Evolutionary conservation across 179 eudicot genomes (phyloP), one percentile per base, ranked within the genome.

Genomic region (Monotropa hypopitys): DNA sequence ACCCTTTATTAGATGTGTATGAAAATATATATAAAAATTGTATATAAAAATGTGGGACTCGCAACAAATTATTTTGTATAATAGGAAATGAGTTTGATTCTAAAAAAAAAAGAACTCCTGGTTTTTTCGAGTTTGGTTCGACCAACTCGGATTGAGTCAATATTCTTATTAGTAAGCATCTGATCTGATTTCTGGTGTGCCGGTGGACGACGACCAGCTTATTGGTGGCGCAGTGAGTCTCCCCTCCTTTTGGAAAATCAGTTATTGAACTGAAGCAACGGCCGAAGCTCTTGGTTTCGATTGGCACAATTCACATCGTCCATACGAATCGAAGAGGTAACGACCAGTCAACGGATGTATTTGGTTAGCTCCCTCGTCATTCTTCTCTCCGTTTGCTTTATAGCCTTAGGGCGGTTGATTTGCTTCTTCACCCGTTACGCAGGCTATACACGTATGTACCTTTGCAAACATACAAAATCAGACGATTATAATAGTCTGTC

Each of bases 271-370:
- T 8, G 33, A 2, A 63, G 20, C 32, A 50, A 15, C 40, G 20
- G 26, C 53, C 0, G 18, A 10, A 56, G 15, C 46, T 42, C 7
- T 38, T 11, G 1, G 0, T 13, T 74, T 74, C 76, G 77, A 74
- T 74, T 50, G 6, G 2, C 38, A 9, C 63, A 43, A 13, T 45
- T 78, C 69, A 69, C 47, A 78, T 57, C 56, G 74, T 38, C 9
- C 43, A 15, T 70, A 16, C 70, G 26, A 43, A 77, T 23, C 67
- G 28, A 40, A 57, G 46, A 62, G 81, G 81, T 80, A 56, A 68
- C 51, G 38, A 68, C 50, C 47, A 42, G 33, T 40, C 23, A 4
- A 13, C 18, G 18, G 23, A 15, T 33, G 4, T 16, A 20, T 3
- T 63, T 46, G 4, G 30, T 16, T 5, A 28, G 26, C 11, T 63